phyloP scores from a whole-genome alignment of 2,329 filamentous ascomycete genomes.

The Coniella vitis region DNA sequence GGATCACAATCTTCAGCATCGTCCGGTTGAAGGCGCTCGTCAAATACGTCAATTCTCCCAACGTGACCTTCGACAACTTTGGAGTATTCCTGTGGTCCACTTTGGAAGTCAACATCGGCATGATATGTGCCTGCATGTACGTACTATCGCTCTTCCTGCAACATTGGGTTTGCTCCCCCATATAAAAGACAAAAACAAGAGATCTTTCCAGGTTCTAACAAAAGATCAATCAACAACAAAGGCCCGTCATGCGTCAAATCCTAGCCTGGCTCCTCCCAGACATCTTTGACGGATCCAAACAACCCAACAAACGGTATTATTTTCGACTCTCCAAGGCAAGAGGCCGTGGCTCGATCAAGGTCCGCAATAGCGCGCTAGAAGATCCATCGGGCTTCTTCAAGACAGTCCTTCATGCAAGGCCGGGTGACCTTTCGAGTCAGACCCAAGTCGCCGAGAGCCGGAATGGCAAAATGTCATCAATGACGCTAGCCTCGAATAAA shows the following conservation, averaged over 20 bases:
- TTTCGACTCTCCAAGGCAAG: neutral
- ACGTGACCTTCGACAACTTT: conserved; percentile 26
- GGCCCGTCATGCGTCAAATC: conserved; percentile 8
- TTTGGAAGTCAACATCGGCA: conserved; percentile 27
- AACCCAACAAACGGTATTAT: neutral
- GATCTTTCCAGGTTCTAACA: neutral
- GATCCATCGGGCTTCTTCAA: no score
- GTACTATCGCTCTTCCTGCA: conserved; percentile 10
- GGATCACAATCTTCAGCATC: conserved; percentile 28
- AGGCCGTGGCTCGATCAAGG: no score
- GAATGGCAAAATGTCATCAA: no score
- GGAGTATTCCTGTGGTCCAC: conserved; percentile 27
- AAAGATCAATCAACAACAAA: neutral
- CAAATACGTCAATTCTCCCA: conserved; percentile 22
- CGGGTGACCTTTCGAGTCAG: no score
- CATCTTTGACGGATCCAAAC: neutral
- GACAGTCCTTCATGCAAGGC: no score
- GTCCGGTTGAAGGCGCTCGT: conserved; percentile 25
- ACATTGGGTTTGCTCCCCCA: neutral
- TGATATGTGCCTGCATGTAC: conserved; percentile 28
- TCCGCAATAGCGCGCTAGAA: no score
- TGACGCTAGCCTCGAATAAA: no score
- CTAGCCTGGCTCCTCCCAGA: conserved; percentile 4
- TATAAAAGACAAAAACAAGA: neutral
- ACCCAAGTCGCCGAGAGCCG: no score